Evolutionary conservation across 2,329 filamentous ascomycete species (phyloP), one percentile per base, ranked within the genome.

Genomic region (Diaporthe citrichinensis): DNA sequence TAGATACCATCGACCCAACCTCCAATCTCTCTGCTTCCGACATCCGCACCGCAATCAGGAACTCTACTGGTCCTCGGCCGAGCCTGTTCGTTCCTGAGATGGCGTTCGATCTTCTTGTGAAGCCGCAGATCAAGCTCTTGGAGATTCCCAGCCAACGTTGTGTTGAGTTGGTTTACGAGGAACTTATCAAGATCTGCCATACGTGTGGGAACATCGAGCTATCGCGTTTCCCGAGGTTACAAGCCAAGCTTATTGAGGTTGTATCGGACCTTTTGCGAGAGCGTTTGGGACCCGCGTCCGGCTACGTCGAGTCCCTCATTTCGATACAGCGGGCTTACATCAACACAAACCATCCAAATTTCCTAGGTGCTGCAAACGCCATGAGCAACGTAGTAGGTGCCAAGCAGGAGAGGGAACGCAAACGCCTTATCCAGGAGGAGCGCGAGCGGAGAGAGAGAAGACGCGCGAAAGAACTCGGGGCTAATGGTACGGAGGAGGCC

Each of bases 301-400:
- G 86, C 71, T 99, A 99, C 79, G 97, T 99, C 58, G 97, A 98
- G 84, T 98, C 96, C 55, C 89, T 99, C 77, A 99, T 99, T 79
- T 94, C 97, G 36, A 99, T 99, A 76, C 97, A 99, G 85, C 92
- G 97, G 79, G 97, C 97, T 28, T 99, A 99, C 85, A 98, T 99
- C 86, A 99, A 99, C 87, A 99, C 97, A 57, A 99, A 99, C 82
- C 97, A 99, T 83, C 97, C 97, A 67, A 99, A 99, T 85, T 99
- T 99, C 87, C 91, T 98, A 23, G 97, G 97, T 59, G 97, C 97
- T 23, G 96, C 97, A 31, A 96, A 96, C 49, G 97, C 97, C 77
- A 99, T 99, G 97, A 96, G 95, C 79, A 95, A 97, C 65, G 96
- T 99, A 62, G 97, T 99, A 77, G 94, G 92, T 82, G 96, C 94